Evolutionary conservation across 495 filamentous ascomycete species (phyloP), one percentile per base, ranked within the genome.

Genomic region (Letharia lupina): DNA sequence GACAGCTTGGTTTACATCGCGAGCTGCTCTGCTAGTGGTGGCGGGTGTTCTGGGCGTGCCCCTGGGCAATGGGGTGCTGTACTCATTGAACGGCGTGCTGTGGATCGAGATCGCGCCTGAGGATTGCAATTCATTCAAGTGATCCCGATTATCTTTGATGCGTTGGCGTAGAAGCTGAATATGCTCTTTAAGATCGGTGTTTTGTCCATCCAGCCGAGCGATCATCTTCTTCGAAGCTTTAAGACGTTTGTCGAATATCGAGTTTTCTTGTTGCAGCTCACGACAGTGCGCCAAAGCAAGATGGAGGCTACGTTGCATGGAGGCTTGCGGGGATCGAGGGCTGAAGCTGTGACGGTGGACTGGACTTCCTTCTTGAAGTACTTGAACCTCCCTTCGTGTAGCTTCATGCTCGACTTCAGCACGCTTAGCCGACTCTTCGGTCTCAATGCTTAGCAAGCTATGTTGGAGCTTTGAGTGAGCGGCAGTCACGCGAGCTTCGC

Each of bases 401-500:
- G 98, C 91, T 60, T 95, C 89, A 65, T 95, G 90, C 76, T 98
- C 94, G 15, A 98, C 94, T 45, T 86, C 89, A 65, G 93, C 91
- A 47, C 92, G 85, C 74, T 95, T 93, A 7, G 89, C 82, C 35
- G 91, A 88, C 74, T 96, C 93, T 40, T 87, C 84, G 52, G 89
- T 93, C 71, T 95, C 90, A 61, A 98, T 90, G 60, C 82, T 87
- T 33, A 96, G 83, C 67, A 98, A 82, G 70, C 87, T 91, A 72
- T 94, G 91, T 73, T 97, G 93, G 59, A 98, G 77, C 72, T 94
- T 96, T 79, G 95, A 88, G 73, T 98, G 94, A 35, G 95, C 87
- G 1, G 90, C 87, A 57, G 89, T 88, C 81, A 91, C 90, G 60
- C 91, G 89, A 62, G 85, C 81, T 67, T 89, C 86, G 59, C 82